Evolutionary conservation across 306 rosid species (phyloP).

Genomic region (Oemleria cerasiformis): DNA sequence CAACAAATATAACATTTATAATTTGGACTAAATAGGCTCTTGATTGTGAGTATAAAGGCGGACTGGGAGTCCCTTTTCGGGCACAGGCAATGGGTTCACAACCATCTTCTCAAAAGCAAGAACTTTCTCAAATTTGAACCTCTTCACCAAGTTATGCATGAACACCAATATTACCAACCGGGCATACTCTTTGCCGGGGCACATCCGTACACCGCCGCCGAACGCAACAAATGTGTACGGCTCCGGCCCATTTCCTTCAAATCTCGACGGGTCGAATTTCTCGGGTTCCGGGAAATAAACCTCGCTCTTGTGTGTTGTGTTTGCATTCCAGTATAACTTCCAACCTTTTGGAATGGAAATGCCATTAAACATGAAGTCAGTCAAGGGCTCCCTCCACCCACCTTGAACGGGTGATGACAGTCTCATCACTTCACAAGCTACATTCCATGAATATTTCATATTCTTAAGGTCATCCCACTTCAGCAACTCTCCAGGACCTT

Average conservation of each 20-base stretch:
- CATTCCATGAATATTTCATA: conserved; percentile 75
- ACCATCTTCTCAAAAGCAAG: conserved; percentile 48
- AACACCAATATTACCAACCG: conserved; percentile 59
- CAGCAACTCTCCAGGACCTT: conserved; percentile 45
- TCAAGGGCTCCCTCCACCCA: conserved; percentile 52
- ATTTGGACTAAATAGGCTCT: too few relatives aligned
- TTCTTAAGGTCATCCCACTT: conserved; percentile 64
- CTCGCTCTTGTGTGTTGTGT: conserved; percentile 48
- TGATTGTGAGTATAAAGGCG: conserved; percentile 45
- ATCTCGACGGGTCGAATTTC: conserved; percentile 65
- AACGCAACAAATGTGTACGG: conserved; percentile 68
- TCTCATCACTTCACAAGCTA: conserved; percentile 71
- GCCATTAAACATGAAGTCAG: conserved; percentile 54
- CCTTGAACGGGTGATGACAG: conserved; percentile 77
- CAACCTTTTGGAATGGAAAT: conserved; percentile 74
- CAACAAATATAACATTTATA: too few relatives aligned
- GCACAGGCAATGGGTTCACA: conserved; percentile 55
- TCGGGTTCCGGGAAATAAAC: conserved; percentile 47
- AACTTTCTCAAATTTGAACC: conserved; percentile 51
- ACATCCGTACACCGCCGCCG: conserved; percentile 76
- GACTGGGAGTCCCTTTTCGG: conserved; percentile 54
- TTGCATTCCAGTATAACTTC: conserved; percentile 73
- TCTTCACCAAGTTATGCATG: conserved; percentile 61
- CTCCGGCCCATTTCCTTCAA: conserved; percentile 57
- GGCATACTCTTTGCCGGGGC: conserved; percentile 74